Evolutionary conservation across 2,329 filamentous ascomycete genomes (phyloP), one percentile per base, ranked within the genome.

Genomic region (Ophiostoma ulmi): DNA sequence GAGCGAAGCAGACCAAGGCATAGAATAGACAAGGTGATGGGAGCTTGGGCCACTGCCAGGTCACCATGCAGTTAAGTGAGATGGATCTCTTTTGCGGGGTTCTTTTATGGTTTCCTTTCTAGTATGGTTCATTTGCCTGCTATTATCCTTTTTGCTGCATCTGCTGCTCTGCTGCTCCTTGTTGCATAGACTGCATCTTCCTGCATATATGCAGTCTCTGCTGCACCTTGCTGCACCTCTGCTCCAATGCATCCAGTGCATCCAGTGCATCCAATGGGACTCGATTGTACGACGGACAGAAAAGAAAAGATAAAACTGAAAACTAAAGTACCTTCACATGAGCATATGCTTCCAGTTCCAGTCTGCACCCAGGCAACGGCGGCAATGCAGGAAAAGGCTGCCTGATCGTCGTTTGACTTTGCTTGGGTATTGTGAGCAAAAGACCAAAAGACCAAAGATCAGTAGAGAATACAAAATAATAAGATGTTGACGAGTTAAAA

Each of bases 361-460:
- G 26, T 1, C 52, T 2, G 52, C n/a, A 58, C 52, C 64, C n/a
- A 52, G 66, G 66, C 44, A 68, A 55, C 36, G 35, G 61, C 31
- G 36, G 36, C 36, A 65, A 65, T 65, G 61, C 61, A 64, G 17
- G 36, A 65, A 64, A 65, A 38, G 7, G 39, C 35, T 65, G 58
- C 58, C 58, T 36, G 58, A 58, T 58, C 52, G 52, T 58, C 52
- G 52, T 58, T 58, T 14, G 17, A 26, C 11, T 17, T 17, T 48
- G 14, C 20, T 17, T 20, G 11, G 5, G 3, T 31, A 31, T 31
- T 31, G 31, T 1, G 31, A 31, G 2, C 31, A 31, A 31, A 31
- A 31, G 5, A 41, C 39, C 26, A 26, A 2, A 26, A 31, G 31
- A 31, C 31, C 31, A 31, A 31, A 31, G 31, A 3, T 31, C 31